Conservation (phyloP, 108 stramenopile genomes). For the Cyclotella atomus region DNA sequence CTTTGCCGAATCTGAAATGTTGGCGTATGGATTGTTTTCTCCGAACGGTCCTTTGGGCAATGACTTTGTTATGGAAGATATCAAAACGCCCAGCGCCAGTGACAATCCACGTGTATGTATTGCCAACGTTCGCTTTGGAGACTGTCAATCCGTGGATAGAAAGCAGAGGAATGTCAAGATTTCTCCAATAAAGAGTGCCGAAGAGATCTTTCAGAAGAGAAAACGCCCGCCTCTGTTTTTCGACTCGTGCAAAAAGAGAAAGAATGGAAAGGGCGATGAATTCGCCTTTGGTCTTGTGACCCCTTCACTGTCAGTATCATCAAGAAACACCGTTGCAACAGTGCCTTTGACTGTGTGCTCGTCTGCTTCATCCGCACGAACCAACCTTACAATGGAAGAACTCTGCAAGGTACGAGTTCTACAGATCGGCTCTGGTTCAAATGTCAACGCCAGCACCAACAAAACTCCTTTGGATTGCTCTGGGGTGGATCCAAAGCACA, state of each 20-base stretch:
- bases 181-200: conserved; percentile 34
- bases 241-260: conserved; percentile 4
- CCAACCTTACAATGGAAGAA: conserved; percentile 24
- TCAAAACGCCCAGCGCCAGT: conserved; percentile 45
- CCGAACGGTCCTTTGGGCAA: conserved; percentile 30
- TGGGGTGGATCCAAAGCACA: conserved; percentile 36
- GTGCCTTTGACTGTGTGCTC: conserved; percentile 46
- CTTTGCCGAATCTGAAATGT: conserved; percentile 22
- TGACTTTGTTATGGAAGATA: conserved; percentile 27
- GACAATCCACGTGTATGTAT: conserved; percentile 43
- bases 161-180: conserved; percentile 43
- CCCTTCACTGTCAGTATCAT: conserved; percentile 38
- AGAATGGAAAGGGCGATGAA: conserved; percentile 18
- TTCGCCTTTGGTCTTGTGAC: conserved; percentile 30
- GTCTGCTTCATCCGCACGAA: conserved; percentile 22
- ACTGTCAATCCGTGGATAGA: conserved; percentile 3
- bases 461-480: conserved; percentile 16
- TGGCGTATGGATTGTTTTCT: conserved; percentile 33
- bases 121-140: conserved; percentile 50
- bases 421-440: conserved; percentile 5
- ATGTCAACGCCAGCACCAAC: not conserved
- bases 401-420: conserved; percentile 24
- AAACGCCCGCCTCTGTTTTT: conserved; percentile 36
- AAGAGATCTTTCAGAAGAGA: conserved; percentile 18
- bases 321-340: conserved; percentile 37